Conservation (phyloP, 805 yeast genomes). For the Ogataea thermomethanolica region DNA sequence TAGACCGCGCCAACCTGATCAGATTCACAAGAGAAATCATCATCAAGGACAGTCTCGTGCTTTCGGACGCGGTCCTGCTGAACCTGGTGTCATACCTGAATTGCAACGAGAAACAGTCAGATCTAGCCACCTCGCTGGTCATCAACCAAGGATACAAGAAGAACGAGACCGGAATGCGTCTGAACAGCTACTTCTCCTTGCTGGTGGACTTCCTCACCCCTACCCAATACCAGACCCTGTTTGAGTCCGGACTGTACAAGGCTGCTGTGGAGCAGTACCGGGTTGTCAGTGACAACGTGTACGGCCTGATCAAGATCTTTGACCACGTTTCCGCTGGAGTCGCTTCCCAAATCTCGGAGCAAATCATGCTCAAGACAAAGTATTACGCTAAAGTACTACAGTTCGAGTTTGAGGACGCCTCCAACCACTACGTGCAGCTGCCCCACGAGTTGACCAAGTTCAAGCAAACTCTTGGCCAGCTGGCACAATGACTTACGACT, state of each 20-base stretch:
- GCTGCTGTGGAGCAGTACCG: constrained; percentile 33
- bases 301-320: constrained; percentile 33
- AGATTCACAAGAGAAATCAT: constrained; percentile 30
- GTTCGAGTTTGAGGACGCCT: constrained; percentile 34
- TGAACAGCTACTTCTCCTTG: constrained; percentile 31
- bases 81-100: constrained; percentile 27
- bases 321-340: constrained; percentile 7
- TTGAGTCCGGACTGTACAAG: constrained; percentile 28
- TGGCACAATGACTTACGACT: constrained; percentile 3
- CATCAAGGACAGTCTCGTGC: constrained; percentile 25
- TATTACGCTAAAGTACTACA: constrained; percentile 30
- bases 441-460: constrained; percentile 31
- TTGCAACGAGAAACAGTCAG: constrained; percentile 11
- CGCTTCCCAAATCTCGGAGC: constrained; percentile 1
- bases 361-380: constrained; percentile 22
- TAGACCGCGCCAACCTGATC: constrained; percentile 25
- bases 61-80: constrained; percentile 24
- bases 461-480: constrained; percentile 17
- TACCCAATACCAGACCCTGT: constrained; percentile 15
- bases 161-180: constrained; percentile 10
- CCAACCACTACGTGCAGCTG: constrained; percentile 33
- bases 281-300: constrained; percentile 32
- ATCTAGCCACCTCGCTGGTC: constrained; percentile 26
- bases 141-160: constrained; percentile 33
- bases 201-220: constrained; percentile 29